Conservation (phyloP, 495 filamentous ascomycete genomes). For the Penicillium salamii region DNA sequence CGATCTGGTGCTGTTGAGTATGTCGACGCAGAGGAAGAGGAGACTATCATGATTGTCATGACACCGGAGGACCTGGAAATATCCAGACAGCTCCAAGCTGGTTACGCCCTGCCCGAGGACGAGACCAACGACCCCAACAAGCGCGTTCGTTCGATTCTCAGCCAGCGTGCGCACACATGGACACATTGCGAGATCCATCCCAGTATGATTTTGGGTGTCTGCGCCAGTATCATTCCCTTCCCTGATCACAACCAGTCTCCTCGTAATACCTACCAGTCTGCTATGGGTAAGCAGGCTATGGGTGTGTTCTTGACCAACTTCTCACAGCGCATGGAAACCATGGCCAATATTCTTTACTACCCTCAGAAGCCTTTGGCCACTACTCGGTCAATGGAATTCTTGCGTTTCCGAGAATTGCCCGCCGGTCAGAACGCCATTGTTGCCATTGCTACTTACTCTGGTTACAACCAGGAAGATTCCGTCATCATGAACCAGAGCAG, state of each 20-base stretch:
- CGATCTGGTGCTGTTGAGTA: conserved; percentile 84
- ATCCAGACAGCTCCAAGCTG: conserved; percentile 60
- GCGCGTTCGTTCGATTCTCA: conserved; percentile 80
- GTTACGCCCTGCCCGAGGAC: conserved; percentile 59
- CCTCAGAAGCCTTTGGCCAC: conserved; percentile 96
- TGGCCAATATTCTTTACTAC: conserved; percentile 98
- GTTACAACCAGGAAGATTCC: conserved; percentile 99
- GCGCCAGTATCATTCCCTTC: conserved; percentile 98
- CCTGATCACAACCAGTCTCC: conserved; percentile 99
- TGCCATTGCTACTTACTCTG: conserved; percentile 93
- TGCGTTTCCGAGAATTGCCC: conserved; percentile 95
- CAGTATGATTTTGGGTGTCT: conserved; percentile 97
- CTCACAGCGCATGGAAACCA: conserved; percentile 94
- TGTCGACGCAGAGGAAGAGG: conserved; percentile 96
- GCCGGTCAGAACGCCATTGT: conserved; percentile 99
- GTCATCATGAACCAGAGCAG: conserved; percentile 99
- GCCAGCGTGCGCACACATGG: conserved; percentile 78
- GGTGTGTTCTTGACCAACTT: conserved; percentile 98
- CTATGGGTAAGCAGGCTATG: conserved; percentile 99
- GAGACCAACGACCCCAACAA: conserved; percentile 64
- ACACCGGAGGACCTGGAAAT: conserved; percentile 89
- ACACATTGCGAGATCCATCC: conserved; percentile 99
- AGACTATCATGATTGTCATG: conserved; percentile 99
- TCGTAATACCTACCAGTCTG: conserved; percentile 98
- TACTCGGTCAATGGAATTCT: conserved; percentile 95